Conservation (phyloP, 1,139 yeast species). For the Hansenula sp. region DNA sequence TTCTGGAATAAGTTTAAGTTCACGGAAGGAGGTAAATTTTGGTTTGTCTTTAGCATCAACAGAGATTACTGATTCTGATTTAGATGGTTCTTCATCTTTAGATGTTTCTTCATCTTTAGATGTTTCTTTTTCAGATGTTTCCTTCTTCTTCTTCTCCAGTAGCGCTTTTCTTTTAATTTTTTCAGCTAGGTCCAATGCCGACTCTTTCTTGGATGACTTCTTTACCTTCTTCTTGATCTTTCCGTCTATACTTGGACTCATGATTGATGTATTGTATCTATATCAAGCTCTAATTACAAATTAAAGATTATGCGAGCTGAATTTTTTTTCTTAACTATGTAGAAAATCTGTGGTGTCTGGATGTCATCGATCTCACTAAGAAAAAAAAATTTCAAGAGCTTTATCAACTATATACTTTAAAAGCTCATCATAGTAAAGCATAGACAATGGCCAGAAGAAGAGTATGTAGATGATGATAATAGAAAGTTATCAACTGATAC, state of each 20-base stretch:
- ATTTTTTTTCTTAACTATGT: not conserved
- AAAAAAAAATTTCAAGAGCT: conserved; percentile 10
- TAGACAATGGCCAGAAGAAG: conserved; percentile 44
- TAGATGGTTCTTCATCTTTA: conserved; percentile 15
- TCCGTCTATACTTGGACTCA: conserved; percentile 2
- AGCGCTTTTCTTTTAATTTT: conserved; percentile 54
- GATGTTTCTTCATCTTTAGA: conserved; percentile 7
- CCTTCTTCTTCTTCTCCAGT: conserved; percentile 25
- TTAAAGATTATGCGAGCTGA: not conserved
- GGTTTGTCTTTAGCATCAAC: conserved; percentile 20
- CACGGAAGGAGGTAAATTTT: conserved; percentile 32
- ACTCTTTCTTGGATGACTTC: conserved; percentile 22
- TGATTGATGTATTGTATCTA: not conserved
- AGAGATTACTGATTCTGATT: conserved; percentile 17
- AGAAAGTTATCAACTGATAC: not conserved
- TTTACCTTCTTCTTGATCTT: conserved; percentile 15
- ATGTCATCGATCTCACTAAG: conserved; percentile 20
- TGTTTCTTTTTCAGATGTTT: conserved; percentile 9
- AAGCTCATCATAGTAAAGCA: not conserved
- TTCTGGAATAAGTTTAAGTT: conserved; percentile 71
- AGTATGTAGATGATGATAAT: conserved; percentile 28
- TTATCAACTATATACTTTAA: not conserved
- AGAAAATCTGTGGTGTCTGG: conserved; percentile 20
- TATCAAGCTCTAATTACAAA: not conserved
- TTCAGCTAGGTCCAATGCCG: conserved; percentile 29